These are phyloP conservation scores for Lenzites betulinus DNA, from an alignment of 768 basidiomycete genomes.

Conservation along the genomic window DNA sequence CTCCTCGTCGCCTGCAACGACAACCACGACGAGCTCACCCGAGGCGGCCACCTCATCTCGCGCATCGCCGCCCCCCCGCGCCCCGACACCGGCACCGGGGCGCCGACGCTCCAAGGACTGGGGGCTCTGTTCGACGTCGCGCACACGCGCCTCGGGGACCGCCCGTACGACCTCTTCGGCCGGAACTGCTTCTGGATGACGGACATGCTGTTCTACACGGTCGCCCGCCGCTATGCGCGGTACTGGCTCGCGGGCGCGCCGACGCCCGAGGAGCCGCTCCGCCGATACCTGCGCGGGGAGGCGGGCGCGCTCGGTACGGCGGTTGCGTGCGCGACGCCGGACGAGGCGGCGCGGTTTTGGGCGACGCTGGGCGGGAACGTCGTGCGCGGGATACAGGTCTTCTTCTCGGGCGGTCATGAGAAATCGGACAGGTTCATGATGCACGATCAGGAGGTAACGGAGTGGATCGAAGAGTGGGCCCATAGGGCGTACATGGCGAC, in stretches of 20 bases:
- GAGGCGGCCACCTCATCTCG: background rate
- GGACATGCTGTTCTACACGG: constrained; percentile 10
- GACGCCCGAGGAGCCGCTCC: constrained; percentile 5
- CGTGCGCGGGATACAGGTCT: constrained; percentile 7
- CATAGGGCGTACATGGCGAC: too few relatives aligned
- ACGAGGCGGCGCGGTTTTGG: constrained; percentile 3
- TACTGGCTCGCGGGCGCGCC: background rate
- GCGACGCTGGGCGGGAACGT: background rate
- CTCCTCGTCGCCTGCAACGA: background rate
- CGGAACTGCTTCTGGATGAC: constrained; percentile 17
- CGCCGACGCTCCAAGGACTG: constrained; percentile 6
- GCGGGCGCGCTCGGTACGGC: constrained; percentile 1
- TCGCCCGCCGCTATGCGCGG: background rate
- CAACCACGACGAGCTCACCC: constrained; percentile 5
- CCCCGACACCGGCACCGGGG: background rate
- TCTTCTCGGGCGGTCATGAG: background rate
- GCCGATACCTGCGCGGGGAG: constrained; percentile 5
- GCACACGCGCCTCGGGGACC: background rate
- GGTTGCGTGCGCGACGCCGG: constrained; percentile 1
- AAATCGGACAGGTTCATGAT: background rate
- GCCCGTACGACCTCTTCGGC: constrained; percentile 4
- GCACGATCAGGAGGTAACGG: constrained; percentile 10
- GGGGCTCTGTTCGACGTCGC: background rate
- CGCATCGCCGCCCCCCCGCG: background rate
- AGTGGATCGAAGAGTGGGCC: background rate